Conservation (phyloP, 768 basidiomycete genomes). For the Lactifluus subvellereus region DNA sequence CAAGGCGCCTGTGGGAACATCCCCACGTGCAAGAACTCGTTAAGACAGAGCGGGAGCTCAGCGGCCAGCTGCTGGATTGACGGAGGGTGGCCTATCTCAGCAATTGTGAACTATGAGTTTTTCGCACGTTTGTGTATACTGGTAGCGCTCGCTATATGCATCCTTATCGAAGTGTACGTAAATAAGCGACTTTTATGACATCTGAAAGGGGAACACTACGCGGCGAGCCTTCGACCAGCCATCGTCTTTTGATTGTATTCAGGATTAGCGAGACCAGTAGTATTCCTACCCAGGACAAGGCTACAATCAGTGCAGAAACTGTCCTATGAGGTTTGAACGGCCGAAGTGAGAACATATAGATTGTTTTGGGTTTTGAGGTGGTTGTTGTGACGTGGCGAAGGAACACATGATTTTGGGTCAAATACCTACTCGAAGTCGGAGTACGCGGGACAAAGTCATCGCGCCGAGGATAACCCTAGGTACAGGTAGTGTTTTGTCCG, state of each 20-base stretch:
- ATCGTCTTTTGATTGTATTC: neutral
- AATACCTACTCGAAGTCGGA: neutral
- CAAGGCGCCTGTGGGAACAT: slow-evolving; percentile 64
- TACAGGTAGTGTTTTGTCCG: neutral
- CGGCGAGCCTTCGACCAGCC: neutral
- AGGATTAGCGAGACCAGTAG: neutral
- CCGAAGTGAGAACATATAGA: neutral
- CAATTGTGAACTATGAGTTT: neutral
- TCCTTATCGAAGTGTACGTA: neutral
- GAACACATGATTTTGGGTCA: neutral
- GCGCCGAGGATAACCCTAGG: neutral
- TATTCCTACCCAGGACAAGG: neutral
- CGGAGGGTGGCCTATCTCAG: neutral
- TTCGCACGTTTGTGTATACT: neutral
- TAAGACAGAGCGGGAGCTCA: slow-evolving; percentile 52
- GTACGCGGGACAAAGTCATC: neutral
- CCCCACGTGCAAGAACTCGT: slow-evolving; percentile 65
- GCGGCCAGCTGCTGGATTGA: slow-evolving; percentile 34
- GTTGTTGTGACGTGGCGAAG: slow-evolving; percentile 5
- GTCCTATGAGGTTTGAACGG: neutral
- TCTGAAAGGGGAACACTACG: neutral
- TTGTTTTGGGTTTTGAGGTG: neutral
- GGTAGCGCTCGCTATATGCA: neutral
- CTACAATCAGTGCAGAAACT: neutral
- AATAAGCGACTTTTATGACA: neutral